phyloP scores from a whole-genome alignment of 2,329 filamentous ascomycete species.

The Daldinia sp. region DNA sequence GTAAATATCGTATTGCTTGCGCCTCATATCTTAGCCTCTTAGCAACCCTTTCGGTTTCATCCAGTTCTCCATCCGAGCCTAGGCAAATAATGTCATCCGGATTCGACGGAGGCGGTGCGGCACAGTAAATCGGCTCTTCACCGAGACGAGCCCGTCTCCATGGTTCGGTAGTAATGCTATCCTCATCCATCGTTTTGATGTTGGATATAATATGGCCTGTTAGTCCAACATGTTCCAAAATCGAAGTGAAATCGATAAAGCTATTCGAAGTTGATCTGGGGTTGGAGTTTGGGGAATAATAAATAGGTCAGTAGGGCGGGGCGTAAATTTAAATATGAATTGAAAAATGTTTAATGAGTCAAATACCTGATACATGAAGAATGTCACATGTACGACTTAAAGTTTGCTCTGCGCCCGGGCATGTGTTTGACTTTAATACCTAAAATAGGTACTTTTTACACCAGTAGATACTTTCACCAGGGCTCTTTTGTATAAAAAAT shows the following conservation, averaged over 20 bases:
- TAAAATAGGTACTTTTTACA: neutral
- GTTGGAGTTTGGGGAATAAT: neutral
- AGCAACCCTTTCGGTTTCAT: conserved; percentile 55
- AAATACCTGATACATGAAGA: neutral
- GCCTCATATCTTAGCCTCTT: conserved; percentile 66
- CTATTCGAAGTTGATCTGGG: neutral
- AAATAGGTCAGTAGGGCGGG: neutral
- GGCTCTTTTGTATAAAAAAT: too few relatives aligned
- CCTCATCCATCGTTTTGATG: conserved; percentile 36
- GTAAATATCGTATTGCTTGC: conserved; percentile 65
- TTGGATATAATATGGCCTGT: neutral
- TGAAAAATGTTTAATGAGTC: neutral
- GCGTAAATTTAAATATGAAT: neutral
- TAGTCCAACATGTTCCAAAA: conserved; percentile 3
- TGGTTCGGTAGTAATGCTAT: conserved; percentile 17
- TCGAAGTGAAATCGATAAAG: neutral
- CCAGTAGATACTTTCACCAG: too few relatives aligned
- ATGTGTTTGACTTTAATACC: neutral
- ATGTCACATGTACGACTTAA: neutral
- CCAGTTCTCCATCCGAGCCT: conserved; percentile 66
- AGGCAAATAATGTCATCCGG: conserved; percentile 60
- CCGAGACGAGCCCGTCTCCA: conserved; percentile 42
- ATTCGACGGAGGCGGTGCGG: conserved; percentile 46
- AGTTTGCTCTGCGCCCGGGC: too few relatives aligned
- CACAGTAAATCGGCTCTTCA: conserved; percentile 58